Percentiles rank a stretch among this genome's conserved stretches.
Evolutionary conservation across 352 stramenopile genomes (phyloP).

Genomic region (Phytophthora capsici): DNA sequence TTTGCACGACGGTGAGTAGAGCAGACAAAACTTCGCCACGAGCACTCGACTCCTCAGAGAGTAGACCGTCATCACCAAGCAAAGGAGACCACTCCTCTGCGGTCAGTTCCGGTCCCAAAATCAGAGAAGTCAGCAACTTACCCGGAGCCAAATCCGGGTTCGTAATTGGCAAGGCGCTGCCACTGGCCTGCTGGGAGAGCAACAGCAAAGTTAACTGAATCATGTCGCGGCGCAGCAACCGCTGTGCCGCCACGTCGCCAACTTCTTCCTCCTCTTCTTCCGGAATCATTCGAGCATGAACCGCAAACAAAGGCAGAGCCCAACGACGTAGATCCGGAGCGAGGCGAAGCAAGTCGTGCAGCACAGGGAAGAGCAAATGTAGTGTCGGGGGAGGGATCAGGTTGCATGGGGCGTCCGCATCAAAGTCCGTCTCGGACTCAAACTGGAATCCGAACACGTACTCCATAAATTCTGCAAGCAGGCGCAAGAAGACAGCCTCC

Average conservation of each 20-base stretch:
- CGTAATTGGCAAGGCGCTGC: constrained; percentile 61
- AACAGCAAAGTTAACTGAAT: constrained; percentile 71
- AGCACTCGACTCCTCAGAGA: constrained; percentile 63
- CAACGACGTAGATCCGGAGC: constrained; percentile 66
- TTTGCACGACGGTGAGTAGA: constrained; percentile 62
- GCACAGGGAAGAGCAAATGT: constrained; percentile 80
- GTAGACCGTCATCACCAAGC: constrained; percentile 69
- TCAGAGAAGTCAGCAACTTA: constrained; percentile 66
- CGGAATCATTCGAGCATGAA: constrained; percentile 85
- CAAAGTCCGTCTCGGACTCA: constrained; percentile 79
- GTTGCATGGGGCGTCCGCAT: constrained; percentile 68
- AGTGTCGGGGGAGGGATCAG: constrained; percentile 74
- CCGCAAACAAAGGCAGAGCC: constrained; percentile 76
- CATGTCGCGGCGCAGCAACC: constrained; percentile 78
- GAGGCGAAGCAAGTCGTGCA: constrained; percentile 60
- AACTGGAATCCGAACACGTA: constrained; percentile 87
- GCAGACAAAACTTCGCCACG: constrained; percentile 69
- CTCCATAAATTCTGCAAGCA: constrained; percentile 71
- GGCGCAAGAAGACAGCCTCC: constrained; percentile 62
- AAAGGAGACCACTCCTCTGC: constrained; percentile 70
- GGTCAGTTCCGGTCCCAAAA: constrained; percentile 62
- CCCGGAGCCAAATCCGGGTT: constrained; percentile 66
- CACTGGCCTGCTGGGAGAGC: constrained; percentile 59
- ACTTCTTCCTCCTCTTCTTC: constrained; percentile 90
- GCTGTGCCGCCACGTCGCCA: constrained; percentile 79